Percentiles rank a stretch among this genome's conserved stretches.
Evolutionary conservation across 192 early-diverging fungal genomes (phyloP).

Genomic region (Chytriomyces sp.): DNA sequence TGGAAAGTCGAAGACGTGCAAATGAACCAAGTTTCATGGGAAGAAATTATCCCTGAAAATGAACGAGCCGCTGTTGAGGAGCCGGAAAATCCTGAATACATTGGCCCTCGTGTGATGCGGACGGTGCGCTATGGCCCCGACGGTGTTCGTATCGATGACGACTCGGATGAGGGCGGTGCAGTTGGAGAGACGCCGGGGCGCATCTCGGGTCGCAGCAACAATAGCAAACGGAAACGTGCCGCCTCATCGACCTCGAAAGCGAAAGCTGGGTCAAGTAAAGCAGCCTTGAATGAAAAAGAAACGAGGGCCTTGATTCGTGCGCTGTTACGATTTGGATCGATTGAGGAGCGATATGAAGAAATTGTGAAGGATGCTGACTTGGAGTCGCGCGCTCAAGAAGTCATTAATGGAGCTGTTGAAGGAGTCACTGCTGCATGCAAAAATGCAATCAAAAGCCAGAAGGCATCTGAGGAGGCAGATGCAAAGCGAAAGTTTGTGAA

Average conservation of each 20-base stretch:
- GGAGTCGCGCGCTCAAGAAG: slow-evolving; percentile 54
- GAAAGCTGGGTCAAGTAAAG: slow-evolving; percentile 26
- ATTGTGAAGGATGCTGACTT: slow-evolving; percentile 84
- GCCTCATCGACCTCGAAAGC: slow-evolving; percentile 33
- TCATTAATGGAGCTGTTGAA: slow-evolving; percentile 49
- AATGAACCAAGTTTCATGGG: slow-evolving; percentile 81
- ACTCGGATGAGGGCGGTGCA: slow-evolving; percentile 31
- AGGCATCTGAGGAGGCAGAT: slow-evolving; percentile 40
- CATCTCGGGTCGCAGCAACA: slow-evolving; percentile 6
- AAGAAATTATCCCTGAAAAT: slow-evolving; percentile 91
- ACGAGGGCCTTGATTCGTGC: slow-evolving; percentile 79
- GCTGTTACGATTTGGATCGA: slow-evolving; percentile 82
- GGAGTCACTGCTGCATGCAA: slow-evolving; percentile 62
- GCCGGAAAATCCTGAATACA: slow-evolving; percentile 46
- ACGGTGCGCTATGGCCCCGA: slow-evolving; percentile 38
- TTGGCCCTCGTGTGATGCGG: slow-evolving; percentile 35
- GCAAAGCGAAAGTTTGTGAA: slow-evolving; percentile 55
- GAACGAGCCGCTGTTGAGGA: slow-evolving; percentile 79
- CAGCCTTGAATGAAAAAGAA: slow-evolving; percentile 75
- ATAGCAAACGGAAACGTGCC: slow-evolving; percentile 29
- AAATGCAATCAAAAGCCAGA: slow-evolving; percentile 56
- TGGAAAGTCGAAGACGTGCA: slow-evolving; percentile 92
- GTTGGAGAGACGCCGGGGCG: slow-evolving; percentile 4
- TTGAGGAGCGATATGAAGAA: slow-evolving; percentile 78
- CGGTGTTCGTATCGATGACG: slow-evolving; percentile 23